phyloP scores from a whole-genome alignment of 1,139 yeast genomes.

The Scheffersomyces titani region DNA sequence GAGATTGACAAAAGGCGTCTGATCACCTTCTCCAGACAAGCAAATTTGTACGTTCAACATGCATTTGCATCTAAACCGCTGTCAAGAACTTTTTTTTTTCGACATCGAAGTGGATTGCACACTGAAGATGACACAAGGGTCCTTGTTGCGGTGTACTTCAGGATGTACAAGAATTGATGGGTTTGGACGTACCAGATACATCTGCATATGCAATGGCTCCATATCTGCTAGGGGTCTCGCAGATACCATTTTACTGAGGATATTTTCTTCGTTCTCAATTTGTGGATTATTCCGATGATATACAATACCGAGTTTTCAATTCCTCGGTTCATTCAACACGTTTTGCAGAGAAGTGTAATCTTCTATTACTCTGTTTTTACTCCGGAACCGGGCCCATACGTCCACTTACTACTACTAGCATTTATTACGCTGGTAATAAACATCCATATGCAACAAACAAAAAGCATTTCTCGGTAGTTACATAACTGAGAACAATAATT shows the following conservation, averaged over 20 bases:
- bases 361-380: not conserved
- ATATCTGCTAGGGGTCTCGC: not conserved
- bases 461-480: not conserved
- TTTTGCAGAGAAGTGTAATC: not conserved
- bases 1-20: not conserved
- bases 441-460: not conserved
- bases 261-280: not conserved
- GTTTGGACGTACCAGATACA: not conserved
- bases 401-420: not conserved
- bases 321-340: not conserved
- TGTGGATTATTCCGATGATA: not conserved
- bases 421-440: not conserved
- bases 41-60: not conserved
- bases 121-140: not conserved
- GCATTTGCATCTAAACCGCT: not conserved
- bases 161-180: not conserved
- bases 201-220: not conserved
- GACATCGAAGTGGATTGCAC: not conserved
- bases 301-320: not conserved
- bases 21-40: too few species aligned
- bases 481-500: not conserved
- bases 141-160: not conserved
- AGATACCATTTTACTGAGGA: not conserved
- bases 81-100: not conserved
- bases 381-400: not conserved